Conservation (phyloP, 116 monocot species). For the Phalaenopsis hybrid region DNA sequence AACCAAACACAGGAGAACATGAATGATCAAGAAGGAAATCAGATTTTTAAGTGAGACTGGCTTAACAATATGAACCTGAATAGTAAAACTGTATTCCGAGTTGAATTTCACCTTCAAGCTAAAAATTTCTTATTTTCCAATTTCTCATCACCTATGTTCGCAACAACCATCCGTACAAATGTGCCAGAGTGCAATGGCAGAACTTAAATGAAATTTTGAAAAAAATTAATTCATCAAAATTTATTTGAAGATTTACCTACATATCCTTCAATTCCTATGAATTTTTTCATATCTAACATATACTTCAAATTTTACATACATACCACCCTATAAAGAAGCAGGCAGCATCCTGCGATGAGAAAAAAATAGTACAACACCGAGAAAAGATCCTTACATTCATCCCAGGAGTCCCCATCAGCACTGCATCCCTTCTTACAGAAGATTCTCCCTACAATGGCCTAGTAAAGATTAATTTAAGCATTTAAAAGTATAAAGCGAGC, state of each 20-base stretch:
- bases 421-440: conserved; percentile 99
- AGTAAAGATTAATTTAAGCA: conserved; percentile 4
- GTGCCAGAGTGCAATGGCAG: background rate
- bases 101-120: background rate
- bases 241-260: too few species aligned
- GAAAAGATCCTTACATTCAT: conserved; percentile 64
- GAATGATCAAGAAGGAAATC: background rate
- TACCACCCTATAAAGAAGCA: too few species aligned
- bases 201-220: background rate
- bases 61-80: background rate
- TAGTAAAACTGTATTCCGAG: background rate
- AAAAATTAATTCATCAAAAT: background rate
- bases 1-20: conserved; percentile 3
- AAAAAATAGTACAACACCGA: background rate
- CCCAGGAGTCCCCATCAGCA: conserved; percentile 76
- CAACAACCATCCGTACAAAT: background rate
- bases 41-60: background rate
- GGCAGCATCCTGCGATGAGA: too few species aligned
- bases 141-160: background rate
- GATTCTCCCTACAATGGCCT: conserved; percentile 75
- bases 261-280: too few species aligned
- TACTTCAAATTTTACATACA: too few species aligned
- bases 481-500: background rate
- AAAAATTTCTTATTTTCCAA: background rate
- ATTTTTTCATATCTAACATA: too few species aligned